Conservation (phyloP, 1,139 yeast genomes). For the Petasospora fabianii region DNA sequence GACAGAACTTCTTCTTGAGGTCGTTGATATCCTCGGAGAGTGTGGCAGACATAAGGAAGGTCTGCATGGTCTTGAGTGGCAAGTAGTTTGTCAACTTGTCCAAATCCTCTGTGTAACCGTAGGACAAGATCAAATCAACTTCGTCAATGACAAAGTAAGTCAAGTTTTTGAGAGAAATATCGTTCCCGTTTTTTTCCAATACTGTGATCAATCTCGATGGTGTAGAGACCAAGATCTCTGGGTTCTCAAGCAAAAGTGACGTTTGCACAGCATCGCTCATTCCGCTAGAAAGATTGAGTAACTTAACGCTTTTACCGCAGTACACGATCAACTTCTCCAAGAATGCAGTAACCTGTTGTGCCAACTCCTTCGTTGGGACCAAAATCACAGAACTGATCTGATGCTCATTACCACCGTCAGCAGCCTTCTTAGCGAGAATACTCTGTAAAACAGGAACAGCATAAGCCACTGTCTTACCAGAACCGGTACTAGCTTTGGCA, state of each 20-base stretch:
- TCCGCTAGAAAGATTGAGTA: constrained; percentile 72
- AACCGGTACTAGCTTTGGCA: constrained; percentile 86
- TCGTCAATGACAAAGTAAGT: constrained; percentile 86
- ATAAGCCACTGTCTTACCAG: constrained; percentile 89
- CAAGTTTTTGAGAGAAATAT: constrained; percentile 50
- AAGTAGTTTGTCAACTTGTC: constrained; percentile 56
- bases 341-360: constrained; percentile 77
- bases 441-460: constrained; percentile 73
- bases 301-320: constrained; percentile 63
- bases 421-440: constrained; percentile 42
- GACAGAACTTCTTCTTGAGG: constrained; percentile 73
- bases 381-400: constrained; percentile 49
- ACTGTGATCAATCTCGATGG: constrained; percentile 72
- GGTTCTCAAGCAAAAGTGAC: constrained; percentile 66
- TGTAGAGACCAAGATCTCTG: constrained; percentile 82
- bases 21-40: constrained; percentile 80
- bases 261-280: constrained; percentile 69
- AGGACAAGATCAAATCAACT: constrained; percentile 86
- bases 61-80: constrained; percentile 76
- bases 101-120: constrained; percentile 88
- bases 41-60: constrained; percentile 96
- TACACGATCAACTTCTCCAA: constrained; percentile 64
- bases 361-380: constrained; percentile 84
- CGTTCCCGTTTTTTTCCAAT: constrained; percentile 41
- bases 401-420: constrained; percentile 28